These are phyloP conservation scores for Lumnitzera littorea DNA, from an alignment of 345 rosid species.

Conservation along the genomic window DNA sequence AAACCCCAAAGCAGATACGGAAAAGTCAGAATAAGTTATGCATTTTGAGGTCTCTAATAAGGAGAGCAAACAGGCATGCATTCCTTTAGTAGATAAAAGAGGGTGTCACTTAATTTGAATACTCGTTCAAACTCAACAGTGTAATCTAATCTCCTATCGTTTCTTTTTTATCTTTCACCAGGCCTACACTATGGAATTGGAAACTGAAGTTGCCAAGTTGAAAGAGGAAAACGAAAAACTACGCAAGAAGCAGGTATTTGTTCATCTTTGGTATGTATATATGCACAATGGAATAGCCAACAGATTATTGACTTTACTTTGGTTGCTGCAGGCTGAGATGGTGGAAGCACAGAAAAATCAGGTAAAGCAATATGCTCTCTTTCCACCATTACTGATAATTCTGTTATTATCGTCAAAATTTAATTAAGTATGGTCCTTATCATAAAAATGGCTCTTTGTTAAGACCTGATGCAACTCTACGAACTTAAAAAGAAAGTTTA, in stretches of 20 bases:
- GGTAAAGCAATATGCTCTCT: slow-evolving; percentile 24
- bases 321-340: slow-evolving; percentile 49
- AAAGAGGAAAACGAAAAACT: slow-evolving; percentile 77
- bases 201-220: slow-evolving; percentile 82
- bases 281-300: not conserved
- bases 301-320: slow-evolving; percentile 11
- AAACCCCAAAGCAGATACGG: too few relatives aligned
- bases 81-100: too few relatives aligned
- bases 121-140: not conserved
- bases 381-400: too few relatives aligned
- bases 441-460: too few relatives aligned
- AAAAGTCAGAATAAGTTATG: too few relatives aligned
- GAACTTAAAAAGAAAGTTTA: too few relatives aligned
- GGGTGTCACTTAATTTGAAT: too few relatives aligned
- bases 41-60: too few relatives aligned
- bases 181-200: slow-evolving; percentile 96
- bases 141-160: slow-evolving; percentile 4
- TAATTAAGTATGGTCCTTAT: too few relatives aligned
- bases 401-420: too few relatives aligned
- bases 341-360: slow-evolving; percentile 78
- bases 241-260: slow-evolving; percentile 62
- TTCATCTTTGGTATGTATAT: not conserved
- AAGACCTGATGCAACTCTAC: too few relatives aligned
- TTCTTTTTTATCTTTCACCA: slow-evolving; percentile 19
- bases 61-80: too few relatives aligned